Conservation (phyloP, 345 rosid genomes). For the Cardamine chenopodiifolia region DNA sequence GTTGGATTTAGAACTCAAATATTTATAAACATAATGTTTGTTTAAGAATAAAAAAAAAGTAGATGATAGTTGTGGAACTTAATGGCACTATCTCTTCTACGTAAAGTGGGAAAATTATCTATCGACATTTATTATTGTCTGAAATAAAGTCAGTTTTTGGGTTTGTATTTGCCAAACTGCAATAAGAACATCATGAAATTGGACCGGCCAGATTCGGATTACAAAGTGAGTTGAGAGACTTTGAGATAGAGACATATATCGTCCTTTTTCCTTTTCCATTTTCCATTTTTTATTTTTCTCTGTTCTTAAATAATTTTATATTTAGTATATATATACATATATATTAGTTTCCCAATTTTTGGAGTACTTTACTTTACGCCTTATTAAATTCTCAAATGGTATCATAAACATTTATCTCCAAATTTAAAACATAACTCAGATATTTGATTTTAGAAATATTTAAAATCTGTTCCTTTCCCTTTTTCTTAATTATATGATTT, state of each 20-base stretch:
- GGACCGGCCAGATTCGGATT: constrained; percentile 36
- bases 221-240: constrained; percentile 16
- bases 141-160: constrained; percentile 32
- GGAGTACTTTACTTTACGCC: not conserved
- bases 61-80: constrained; percentile 37
- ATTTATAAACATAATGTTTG: not conserved
- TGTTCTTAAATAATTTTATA: not conserved
- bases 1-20: not conserved
- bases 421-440: not conserved
- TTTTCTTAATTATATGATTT: too few relatives aligned
- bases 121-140: constrained; percentile 17
- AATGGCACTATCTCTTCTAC: constrained; percentile 27
- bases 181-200: constrained; percentile 31
- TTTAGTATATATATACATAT: not conserved
- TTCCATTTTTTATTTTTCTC: not conserved
- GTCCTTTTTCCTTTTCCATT: not conserved
- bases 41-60: not conserved
- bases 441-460: not conserved
- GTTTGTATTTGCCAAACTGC: constrained; percentile 39
- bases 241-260: constrained; percentile 33
- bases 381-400: not conserved
- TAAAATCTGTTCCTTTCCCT: not conserved
- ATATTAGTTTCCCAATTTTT: not conserved
- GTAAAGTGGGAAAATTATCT: constrained; percentile 30
- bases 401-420: not conserved